Conservation (phyloP, 139 green algal genomes). For the Tetraselmis chui region DNA sequence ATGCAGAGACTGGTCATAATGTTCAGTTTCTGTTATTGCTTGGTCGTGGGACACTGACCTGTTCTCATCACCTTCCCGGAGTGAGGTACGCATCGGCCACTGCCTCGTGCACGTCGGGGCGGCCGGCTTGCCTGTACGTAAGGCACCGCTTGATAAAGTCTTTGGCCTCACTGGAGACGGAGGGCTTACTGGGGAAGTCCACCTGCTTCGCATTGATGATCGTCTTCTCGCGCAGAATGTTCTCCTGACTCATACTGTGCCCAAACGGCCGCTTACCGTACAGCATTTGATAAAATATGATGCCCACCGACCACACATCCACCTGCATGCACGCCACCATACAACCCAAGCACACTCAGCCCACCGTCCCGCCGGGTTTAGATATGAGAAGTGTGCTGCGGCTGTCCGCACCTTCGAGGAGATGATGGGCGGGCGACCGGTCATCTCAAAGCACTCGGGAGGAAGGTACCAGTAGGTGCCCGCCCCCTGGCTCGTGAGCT, state of each 20-base stretch:
- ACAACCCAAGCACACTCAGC: not conserved
- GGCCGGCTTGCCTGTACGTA: not conserved
- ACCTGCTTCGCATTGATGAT: conserved; percentile 25
- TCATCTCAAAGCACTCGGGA: conserved; percentile 65
- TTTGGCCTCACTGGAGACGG: conserved; percentile 70
- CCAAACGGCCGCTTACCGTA: conserved; percentile 85
- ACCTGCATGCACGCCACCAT: conserved; percentile 36
- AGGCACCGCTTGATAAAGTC: conserved; percentile 57
- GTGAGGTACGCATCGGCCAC: not conserved
- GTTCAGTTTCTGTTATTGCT: no score
- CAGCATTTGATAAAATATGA: conserved; percentile 95
- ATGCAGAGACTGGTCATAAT: no score
- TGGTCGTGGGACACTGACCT: no score
- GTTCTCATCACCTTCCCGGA: not conserved
- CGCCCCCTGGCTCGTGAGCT: conserved; percentile 90
- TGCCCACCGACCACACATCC: conserved; percentile 84
- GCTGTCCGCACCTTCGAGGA: conserved; percentile 78
- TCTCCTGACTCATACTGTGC: conserved; percentile 63
- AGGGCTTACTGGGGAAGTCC: conserved; percentile 64
- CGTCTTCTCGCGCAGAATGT: conserved; percentile 74
- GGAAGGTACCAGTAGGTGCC: conserved; percentile 93
- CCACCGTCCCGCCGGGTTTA: not conserved
- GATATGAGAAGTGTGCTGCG: not conserved
- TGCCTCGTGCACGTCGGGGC: not conserved
- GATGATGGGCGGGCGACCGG: conserved; percentile 53